phyloP scores from a whole-genome alignment of 2,329 filamentous ascomycete species.

The Stemphylium beticola region DNA sequence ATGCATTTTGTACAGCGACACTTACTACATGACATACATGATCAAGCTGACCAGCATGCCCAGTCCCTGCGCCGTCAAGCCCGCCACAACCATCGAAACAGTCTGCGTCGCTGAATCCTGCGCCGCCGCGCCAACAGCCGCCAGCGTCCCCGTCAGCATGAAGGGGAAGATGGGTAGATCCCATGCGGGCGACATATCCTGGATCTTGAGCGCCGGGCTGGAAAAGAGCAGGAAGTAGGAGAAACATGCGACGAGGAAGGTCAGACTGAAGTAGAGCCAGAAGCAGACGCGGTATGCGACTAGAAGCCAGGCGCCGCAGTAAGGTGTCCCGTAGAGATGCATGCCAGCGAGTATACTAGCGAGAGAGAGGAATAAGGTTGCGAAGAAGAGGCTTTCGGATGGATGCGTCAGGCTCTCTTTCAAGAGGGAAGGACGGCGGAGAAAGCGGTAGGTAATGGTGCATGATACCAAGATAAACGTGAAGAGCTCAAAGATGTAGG shows the following conservation, averaged over 20 bases:
- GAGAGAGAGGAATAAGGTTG: not conserved
- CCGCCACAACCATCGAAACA: slow-evolving; percentile 2
- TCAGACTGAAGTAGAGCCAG: not conserved
- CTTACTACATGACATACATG: slow-evolving; percentile 10
- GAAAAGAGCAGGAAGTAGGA: slow-evolving; percentile 1
- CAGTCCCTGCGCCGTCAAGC: not conserved
- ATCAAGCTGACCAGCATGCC: not conserved
- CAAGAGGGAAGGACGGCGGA: not conserved
- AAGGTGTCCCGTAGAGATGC: not conserved
- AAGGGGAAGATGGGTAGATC: slow-evolving; percentile 2
- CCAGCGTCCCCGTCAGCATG: not conserved
- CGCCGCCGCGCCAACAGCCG: not conserved
- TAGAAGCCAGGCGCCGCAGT: not conserved
- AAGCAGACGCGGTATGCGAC: not conserved
- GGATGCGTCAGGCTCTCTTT: slow-evolving; percentile 1
- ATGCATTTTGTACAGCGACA: no score
- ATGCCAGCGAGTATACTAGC: slow-evolving; percentile 1
- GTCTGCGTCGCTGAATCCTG: not conserved
- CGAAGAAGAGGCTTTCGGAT: slow-evolving; percentile 5
- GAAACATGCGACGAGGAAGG: not conserved
- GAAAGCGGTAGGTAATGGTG: not conserved
- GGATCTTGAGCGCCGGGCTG: slow-evolving; percentile 43
- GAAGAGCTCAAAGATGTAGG: not conserved
- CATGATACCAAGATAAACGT: not conserved
- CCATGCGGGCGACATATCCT: slow-evolving; percentile 4